These are phyloP conservation scores for Suhomyces bokatorum DNA, from an alignment of 1,139 yeast genomes.

Conservation along the genomic window DNA sequence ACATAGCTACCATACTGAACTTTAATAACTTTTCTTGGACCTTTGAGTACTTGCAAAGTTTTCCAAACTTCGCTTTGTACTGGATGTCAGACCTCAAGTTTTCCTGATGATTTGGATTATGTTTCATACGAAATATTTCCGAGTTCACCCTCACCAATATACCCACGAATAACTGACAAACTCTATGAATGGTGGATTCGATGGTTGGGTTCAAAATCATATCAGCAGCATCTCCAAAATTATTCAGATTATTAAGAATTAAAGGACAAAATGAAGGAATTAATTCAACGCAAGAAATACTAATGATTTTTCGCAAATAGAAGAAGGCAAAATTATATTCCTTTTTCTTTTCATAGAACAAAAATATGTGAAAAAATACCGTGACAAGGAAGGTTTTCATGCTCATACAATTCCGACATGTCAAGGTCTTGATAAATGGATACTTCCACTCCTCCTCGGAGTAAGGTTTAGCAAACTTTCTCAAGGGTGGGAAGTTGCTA, in stretches of 20 bases:
- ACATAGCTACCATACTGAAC: constrained; percentile 26
- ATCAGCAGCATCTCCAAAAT: constrained; percentile 40
- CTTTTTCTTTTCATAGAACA: constrained; percentile 20
- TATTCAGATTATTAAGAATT: constrained; percentile 26
- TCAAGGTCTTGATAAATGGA: constrained; percentile 35
- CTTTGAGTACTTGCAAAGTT: constrained; percentile 16
- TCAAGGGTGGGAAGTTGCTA: constrained; percentile 25
- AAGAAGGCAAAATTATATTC: constrained; percentile 19
- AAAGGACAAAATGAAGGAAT: constrained; percentile 32
- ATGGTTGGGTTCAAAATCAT: constrained; percentile 37
- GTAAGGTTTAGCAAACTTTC: constrained; percentile 28
- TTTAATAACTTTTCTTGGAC: constrained; percentile 22
- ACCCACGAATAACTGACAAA: constrained; percentile 31
- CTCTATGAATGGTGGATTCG: constrained; percentile 32
- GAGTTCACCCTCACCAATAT: constrained; percentile 17
- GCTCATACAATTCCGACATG: constrained; percentile 34
- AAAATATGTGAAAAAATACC: constrained; percentile 29
- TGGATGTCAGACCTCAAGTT: constrained; percentile 17
- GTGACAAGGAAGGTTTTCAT: constrained; percentile 31
- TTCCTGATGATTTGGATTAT: constrained; percentile 19
- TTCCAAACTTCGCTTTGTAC: constrained; percentile 17
- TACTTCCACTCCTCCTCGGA: constrained; percentile 23
- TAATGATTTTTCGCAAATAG: constrained; percentile 26
- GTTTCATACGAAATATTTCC: constrained; percentile 16
- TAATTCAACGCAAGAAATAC: constrained; percentile 27